Conservation (phyloP, 108 stramenopile species). For the Schizochytrium sp. region DNA sequence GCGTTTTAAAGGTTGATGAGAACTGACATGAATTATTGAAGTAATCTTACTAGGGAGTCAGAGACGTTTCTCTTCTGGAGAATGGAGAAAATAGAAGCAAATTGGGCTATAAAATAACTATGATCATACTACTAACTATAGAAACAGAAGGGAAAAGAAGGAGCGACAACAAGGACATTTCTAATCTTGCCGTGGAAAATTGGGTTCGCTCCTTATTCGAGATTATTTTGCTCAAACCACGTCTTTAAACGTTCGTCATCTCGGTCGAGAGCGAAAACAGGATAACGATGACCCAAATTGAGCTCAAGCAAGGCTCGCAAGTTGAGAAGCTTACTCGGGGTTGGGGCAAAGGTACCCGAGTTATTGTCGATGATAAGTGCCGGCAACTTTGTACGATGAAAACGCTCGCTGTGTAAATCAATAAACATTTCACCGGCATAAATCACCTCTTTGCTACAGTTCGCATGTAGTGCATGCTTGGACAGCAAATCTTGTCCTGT, state of each 20-base stretch:
- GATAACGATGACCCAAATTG: conserved; percentile 62
- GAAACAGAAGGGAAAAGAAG: too few species aligned
- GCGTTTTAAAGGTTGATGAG: too few species aligned
- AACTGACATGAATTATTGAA: too few species aligned
- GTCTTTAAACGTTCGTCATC: conserved; percentile 60
- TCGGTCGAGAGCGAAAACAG: conserved; percentile 63
- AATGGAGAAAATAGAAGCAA: too few species aligned
- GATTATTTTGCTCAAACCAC: conserved; percentile 53
- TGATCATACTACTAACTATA: too few species aligned
- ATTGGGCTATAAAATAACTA: too few species aligned
- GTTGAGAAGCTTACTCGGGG: conserved; percentile 59
- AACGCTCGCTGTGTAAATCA: conserved; percentile 53
- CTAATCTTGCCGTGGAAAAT: too few species aligned
- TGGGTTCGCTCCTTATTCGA: not conserved
- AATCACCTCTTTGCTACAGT: conserved; percentile 41
- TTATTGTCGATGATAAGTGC: conserved; percentile 68
- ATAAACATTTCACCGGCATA: conserved; percentile 68
- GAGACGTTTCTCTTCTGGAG: too few species aligned
- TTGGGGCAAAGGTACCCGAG: conserved; percentile 66
- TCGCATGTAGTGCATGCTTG: conserved; percentile 66
- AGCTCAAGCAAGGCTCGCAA: conserved; percentile 61
- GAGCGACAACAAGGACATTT: too few species aligned
- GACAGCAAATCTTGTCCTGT: conserved; percentile 64
- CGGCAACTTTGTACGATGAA: not conserved
- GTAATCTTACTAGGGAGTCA: too few species aligned